phyloP scores from a whole-genome alignment of 306 rosid species.

The Castanopsis chinensis region DNA sequence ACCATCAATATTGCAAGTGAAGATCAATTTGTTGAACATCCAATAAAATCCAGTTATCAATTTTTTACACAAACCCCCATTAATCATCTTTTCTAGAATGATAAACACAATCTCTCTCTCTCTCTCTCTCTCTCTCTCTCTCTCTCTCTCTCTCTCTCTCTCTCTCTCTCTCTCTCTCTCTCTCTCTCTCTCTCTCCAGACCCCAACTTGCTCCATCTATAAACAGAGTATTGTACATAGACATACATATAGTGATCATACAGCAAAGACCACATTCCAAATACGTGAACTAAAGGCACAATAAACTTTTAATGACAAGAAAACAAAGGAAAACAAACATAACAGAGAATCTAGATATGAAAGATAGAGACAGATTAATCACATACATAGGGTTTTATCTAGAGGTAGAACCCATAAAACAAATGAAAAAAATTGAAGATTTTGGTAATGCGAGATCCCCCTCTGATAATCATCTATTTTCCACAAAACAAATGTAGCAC shows the following conservation, averaged over 20 bases:
- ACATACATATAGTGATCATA: slow-evolving; percentile 15
- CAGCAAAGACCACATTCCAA: not conserved
- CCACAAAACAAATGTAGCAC: no score
- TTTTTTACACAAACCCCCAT: slow-evolving; percentile 16
- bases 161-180: no score
- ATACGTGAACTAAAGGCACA: not conserved
- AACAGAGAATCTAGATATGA: slow-evolving; percentile 1
- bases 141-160: no score
- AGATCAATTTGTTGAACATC: slow-evolving; percentile 9
- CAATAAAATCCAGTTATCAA: not conserved
- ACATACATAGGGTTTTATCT: no score
- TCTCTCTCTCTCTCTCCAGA: no score
- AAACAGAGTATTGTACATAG: slow-evolving; percentile 12
- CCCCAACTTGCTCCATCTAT: no score
- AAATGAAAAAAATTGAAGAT: no score
- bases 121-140: slow-evolving; percentile 2
- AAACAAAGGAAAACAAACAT: not conserved
- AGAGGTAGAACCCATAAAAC: no score
- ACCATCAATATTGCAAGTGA: not conserved
- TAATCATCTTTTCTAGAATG: slow-evolving; percentile 2
- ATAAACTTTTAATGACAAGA: slow-evolving; percentile 2
- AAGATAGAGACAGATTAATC: no score
- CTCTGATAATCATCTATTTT: no score
- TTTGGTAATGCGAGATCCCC: no score
- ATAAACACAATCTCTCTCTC: not conserved